Percentiles rank a stretch among this genome's conserved stretches.
Evolutionary conservation across 1,284 basidiomycete genomes (phyloP).

Genomic region (Melampsora americana): DNA sequence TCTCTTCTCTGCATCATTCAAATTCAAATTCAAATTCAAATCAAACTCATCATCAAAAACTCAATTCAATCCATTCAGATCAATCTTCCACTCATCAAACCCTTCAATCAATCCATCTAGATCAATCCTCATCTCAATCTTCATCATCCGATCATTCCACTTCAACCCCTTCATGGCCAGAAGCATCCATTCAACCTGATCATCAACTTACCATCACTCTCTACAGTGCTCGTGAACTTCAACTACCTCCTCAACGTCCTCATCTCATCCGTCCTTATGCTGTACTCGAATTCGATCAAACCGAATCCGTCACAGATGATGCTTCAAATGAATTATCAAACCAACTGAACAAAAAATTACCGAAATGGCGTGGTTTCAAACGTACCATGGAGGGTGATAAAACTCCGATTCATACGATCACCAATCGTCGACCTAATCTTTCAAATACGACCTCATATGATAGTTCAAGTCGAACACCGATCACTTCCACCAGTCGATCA

Average conservation of each 20-base stretch:
- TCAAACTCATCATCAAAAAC: too few species aligned
- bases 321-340: neutral
- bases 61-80: too few species aligned
- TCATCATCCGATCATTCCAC: neutral
- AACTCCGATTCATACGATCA: constrained; percentile 53
- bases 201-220: constrained; percentile 87
- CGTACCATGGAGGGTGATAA: constrained; percentile 53
- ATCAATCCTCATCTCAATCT: neutral
- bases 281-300: constrained; percentile 97
- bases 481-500: constrained; percentile 44
- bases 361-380: constrained; percentile 48
- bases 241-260: constrained; percentile 49
- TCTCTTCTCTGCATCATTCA: too few species aligned
- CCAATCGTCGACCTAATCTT: constrained; percentile 52
- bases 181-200: constrained; percentile 27
- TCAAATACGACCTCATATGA: constrained; percentile 55
- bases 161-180: constrained; percentile 21
- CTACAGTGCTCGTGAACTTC: constrained; percentile 78
- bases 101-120: too few species aligned
- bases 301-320: constrained; percentile 82
- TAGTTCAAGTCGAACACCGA: constrained; percentile 46
- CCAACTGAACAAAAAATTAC: constrained; percentile 30
- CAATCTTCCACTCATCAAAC: too few species aligned
- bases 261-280: constrained; percentile 71
- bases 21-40: too few species aligned